These are phyloP conservation scores for Effrenium voratum DNA, from an alignment of 73 alveolate genomes.

Conservation along the genomic window DNA sequence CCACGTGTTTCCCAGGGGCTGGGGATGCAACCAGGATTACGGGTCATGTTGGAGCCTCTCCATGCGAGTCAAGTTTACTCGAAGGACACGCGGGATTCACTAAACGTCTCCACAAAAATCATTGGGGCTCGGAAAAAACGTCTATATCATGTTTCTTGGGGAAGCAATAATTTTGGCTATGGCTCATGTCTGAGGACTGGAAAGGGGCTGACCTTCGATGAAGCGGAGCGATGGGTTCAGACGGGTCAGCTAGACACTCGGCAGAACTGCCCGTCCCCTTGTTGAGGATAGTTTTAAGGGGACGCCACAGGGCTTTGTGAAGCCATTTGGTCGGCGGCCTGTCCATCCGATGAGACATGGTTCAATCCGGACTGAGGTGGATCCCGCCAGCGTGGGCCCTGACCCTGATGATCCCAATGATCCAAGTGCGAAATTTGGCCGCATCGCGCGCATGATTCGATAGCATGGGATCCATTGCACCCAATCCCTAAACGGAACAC, in stretches of 20 bases:
- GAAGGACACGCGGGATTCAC: too few relatives aligned
- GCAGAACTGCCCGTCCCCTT: background rate
- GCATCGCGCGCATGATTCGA: background rate
- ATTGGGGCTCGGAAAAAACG: background rate
- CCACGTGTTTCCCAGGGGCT: too few relatives aligned
- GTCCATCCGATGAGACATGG: background rate
- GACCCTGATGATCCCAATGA: slow-evolving; percentile 25
- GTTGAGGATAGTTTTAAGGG: background rate
- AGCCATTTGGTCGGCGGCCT: background rate
- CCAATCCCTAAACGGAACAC: background rate
- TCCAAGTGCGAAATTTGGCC: background rate
- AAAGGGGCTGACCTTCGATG: background rate
- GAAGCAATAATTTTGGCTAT: background rate
- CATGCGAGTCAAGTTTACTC: background rate
- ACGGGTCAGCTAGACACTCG: slow-evolving; percentile 8
- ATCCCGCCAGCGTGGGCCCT: background rate
- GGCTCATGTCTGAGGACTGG: background rate
- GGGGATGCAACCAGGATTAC: background rate
- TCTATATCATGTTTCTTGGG: background rate
- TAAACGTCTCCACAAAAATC: background rate
- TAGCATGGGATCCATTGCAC: background rate
- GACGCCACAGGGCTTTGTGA: background rate
- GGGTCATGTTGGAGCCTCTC: background rate
- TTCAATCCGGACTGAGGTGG: background rate
- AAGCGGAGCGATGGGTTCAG: slow-evolving; percentile 36